Conservation (phyloP, 2,329 filamentous ascomycete genomes). For the Cladophialophora carrionii region DNA sequence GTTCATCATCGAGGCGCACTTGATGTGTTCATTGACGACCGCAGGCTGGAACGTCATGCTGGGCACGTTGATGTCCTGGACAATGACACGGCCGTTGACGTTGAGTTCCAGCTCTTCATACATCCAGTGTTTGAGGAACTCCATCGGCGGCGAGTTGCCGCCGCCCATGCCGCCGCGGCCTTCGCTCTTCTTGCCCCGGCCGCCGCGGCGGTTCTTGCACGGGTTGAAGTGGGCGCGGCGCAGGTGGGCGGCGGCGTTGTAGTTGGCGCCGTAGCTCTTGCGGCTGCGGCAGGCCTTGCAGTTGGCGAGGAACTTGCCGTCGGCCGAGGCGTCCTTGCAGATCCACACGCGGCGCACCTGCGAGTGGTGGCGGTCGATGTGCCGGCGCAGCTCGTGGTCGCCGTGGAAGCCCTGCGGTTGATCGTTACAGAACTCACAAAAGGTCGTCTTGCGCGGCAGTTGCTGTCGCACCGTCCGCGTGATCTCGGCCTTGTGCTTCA, state of each 20-base stretch:
- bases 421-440: slow-evolving; percentile 70
- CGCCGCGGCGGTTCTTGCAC: slow-evolving; percentile 58
- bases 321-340: slow-evolving; percentile 61
- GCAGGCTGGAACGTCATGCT: slow-evolving; percentile 28
- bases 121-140: slow-evolving; percentile 64
- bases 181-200: slow-evolving; percentile 62
- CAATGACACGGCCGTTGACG: slow-evolving; percentile 33
- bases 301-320: slow-evolving; percentile 69
- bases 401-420: slow-evolving; percentile 80
- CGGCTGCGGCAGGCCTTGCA: slow-evolving; percentile 79
- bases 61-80: slow-evolving; percentile 32
- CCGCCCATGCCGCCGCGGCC: slow-evolving; percentile 65
- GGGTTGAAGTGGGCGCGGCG: slow-evolving; percentile 85
- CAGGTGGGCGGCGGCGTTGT: slow-evolving; percentile 91
- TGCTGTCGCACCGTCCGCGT: slow-evolving; percentile 63
- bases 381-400: slow-evolving; percentile 76
- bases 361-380: slow-evolving; percentile 69
- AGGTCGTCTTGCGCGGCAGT: slow-evolving; percentile 63
- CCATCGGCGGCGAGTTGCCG: slow-evolving; percentile 65
- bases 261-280: slow-evolving; percentile 88
- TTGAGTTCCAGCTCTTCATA: slow-evolving; percentile 57
- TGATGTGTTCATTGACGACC: slow-evolving; percentile 26
- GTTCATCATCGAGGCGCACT: slow-evolving; percentile 7
- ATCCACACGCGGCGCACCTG: slow-evolving; percentile 63
- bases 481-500: slow-evolving; percentile 59